These are phyloP conservation scores for Coccomyxa sp. DNA, from an alignment of 139 green algal genomes.

Conservation along the genomic window DNA sequence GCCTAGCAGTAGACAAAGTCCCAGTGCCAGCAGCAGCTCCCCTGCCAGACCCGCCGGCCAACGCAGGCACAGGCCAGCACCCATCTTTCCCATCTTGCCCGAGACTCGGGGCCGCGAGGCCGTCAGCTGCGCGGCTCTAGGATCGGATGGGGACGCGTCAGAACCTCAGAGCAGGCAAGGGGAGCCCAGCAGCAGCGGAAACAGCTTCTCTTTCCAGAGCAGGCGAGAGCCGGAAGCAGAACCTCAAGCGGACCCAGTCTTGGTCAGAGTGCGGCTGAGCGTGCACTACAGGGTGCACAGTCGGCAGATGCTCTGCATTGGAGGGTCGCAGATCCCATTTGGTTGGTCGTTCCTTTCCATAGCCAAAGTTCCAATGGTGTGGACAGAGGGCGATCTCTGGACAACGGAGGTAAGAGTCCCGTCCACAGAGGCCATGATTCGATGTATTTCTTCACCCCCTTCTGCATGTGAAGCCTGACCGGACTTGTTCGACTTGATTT, in stretches of 20 bases:
- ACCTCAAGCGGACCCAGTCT: neutral
- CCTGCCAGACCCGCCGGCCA: too few relatives aligned
- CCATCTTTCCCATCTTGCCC: too few relatives aligned
- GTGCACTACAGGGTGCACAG: constrained; percentile 60
- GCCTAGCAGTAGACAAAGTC: too few relatives aligned
- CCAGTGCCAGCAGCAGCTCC: too few relatives aligned
- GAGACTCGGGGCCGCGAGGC: too few relatives aligned
- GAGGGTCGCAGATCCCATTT: constrained; percentile 69
- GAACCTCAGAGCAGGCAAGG: too few relatives aligned
- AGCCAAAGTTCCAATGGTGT: constrained; percentile 85
- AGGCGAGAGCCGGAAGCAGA: neutral
- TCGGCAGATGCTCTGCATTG: constrained; percentile 88
- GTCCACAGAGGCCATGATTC: neutral
- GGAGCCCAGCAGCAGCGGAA: neutral
- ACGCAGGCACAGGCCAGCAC: too few relatives aligned
- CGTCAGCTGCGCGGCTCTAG: too few relatives aligned
- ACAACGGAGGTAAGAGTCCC: constrained; percentile 59
- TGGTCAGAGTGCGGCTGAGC: constrained; percentile 11
- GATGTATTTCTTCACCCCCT: too few relatives aligned
- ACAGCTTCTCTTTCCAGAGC: neutral
- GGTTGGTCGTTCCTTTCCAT: constrained; percentile 93
- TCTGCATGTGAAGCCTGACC: too few relatives aligned
- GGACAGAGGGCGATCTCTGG: constrained; percentile 80
- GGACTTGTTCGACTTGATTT: neutral
- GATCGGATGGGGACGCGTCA: too few relatives aligned